Evolutionary conservation across 257 asterid genomes (phyloP).

Genomic region (Eustoma russellianum): DNA sequence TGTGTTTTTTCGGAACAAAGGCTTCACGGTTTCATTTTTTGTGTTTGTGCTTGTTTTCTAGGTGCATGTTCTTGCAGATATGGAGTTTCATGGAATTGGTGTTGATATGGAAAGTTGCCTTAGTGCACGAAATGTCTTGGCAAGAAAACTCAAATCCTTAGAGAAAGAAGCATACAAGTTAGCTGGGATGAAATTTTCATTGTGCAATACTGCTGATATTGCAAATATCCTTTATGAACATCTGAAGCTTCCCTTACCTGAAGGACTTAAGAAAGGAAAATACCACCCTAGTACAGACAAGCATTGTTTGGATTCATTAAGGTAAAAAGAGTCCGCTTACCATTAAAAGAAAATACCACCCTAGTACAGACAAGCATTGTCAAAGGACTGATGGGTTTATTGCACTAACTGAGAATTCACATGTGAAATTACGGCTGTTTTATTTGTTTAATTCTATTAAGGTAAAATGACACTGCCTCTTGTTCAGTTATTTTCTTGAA

Average conservation of each 20-base stretch:
- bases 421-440: too few relatives aligned
- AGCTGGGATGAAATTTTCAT: conserved; percentile 86
- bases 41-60: conserved; percentile 18
- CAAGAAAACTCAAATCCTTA: conserved; percentile 62
- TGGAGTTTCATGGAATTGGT: conserved; percentile 95
- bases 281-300: conserved; percentile 93
- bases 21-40: neutral
- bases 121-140: conserved; percentile 59
- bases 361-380: conserved; percentile 87
- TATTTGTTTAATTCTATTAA: too few relatives aligned
- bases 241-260: conserved; percentile 88
- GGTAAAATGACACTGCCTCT: too few relatives aligned
- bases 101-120: conserved; percentile 98
- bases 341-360: conserved; percentile 78
- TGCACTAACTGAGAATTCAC: too few relatives aligned
- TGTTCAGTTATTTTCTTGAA: too few relatives aligned
- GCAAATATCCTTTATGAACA: conserved; percentile 81
- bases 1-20: neutral
- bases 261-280: conserved; percentile 55
- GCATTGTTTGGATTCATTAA: conserved; percentile 74
- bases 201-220: conserved; percentile 84
- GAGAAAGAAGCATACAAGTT: conserved; percentile 77
- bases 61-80: conserved; percentile 83
- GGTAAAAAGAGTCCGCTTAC: conserved; percentile 35
- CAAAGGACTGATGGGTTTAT: neutral